Evolutionary conservation across 257 asterid species (phyloP).

Genomic region (Solanum boliviense): DNA sequence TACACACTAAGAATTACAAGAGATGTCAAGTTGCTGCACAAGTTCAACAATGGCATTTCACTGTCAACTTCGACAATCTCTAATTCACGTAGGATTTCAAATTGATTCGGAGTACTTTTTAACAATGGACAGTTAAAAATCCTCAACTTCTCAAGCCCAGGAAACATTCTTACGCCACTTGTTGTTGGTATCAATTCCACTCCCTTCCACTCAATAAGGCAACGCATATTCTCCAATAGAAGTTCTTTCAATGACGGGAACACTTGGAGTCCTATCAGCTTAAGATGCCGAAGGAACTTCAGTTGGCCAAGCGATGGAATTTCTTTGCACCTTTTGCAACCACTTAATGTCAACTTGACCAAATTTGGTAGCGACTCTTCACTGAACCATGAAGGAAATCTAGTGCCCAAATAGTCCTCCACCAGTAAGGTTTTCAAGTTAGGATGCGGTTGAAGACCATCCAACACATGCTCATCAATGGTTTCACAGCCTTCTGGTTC

Average conservation of each 20-base stretch:
- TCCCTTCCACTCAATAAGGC: conserved; percentile 6
- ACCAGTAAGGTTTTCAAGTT: conserved; percentile 3
- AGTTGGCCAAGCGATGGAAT: conserved; percentile 13
- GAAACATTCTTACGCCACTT: conserved; percentile 1
- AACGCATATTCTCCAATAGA: neutral
- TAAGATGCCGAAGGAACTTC: neutral
- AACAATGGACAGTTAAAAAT: neutral
- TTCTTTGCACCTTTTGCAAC: conserved; percentile 1
- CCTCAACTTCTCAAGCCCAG: neutral
- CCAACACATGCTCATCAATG: neutral
- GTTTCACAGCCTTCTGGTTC: neutral
- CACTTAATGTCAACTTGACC: neutral
- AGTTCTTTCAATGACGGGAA: conserved; percentile 5
- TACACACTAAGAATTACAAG: neutral
- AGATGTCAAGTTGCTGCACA: conserved; percentile 4
- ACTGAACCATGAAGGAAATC: conserved; percentile 12
- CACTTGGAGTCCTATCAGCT: neutral
- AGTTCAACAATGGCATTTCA: neutral
- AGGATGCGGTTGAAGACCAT: conserved; percentile 13
- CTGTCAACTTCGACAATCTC: accelerated
- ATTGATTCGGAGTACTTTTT: conserved; percentile 9
- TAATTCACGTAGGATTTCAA: conserved; percentile 7
- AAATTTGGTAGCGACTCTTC: neutral
- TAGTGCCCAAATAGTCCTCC: neutral
- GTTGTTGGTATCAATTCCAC: neutral